Evolutionary conservation across 2,329 filamentous ascomycete species (phyloP).

Genomic region (Phialocephala sp.): DNA sequence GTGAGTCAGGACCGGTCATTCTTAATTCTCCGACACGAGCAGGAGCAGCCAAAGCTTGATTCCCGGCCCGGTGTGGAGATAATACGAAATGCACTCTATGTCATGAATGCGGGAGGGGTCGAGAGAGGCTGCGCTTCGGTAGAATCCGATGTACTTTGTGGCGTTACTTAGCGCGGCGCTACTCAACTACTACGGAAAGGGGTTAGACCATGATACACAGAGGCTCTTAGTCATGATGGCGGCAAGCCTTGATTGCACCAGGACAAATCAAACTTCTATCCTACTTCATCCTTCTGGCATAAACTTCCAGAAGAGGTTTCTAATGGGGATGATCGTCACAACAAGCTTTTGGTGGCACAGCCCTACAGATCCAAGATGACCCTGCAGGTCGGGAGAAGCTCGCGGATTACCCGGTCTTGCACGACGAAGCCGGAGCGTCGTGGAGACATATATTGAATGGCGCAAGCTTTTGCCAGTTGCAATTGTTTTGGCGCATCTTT

Average conservation of each 20-base stretch:
- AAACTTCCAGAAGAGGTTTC: constrained; percentile 11
- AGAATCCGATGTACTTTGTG: not conserved
- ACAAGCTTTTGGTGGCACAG: not conserved
- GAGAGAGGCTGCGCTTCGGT: not conserved
- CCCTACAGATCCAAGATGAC: not conserved
- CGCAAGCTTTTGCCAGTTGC: constrained; percentile 5
- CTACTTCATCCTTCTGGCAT: not conserved
- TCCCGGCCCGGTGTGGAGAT: not conserved
- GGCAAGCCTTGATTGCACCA: not conserved
- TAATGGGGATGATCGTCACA: constrained; percentile 8
- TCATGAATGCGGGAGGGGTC: not conserved
- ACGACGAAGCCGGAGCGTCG: not conserved
- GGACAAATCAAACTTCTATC: not conserved
- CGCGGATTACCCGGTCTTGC: not conserved
- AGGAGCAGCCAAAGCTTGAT: not conserved
- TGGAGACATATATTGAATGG: constrained; percentile 1
- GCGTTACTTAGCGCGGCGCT: not conserved
- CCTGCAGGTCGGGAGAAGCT: not conserved
- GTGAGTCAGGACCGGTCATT: not conserved
- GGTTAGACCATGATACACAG: not conserved
- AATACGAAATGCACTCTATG: not conserved
- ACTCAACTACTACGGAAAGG: not conserved
- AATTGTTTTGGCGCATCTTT: not conserved
- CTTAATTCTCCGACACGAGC: not conserved
- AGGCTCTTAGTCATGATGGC: not conserved